Evolutionary conservation across 164 flowering plant genomes (phyloP).

Genomic region (Piper betle): DNA sequence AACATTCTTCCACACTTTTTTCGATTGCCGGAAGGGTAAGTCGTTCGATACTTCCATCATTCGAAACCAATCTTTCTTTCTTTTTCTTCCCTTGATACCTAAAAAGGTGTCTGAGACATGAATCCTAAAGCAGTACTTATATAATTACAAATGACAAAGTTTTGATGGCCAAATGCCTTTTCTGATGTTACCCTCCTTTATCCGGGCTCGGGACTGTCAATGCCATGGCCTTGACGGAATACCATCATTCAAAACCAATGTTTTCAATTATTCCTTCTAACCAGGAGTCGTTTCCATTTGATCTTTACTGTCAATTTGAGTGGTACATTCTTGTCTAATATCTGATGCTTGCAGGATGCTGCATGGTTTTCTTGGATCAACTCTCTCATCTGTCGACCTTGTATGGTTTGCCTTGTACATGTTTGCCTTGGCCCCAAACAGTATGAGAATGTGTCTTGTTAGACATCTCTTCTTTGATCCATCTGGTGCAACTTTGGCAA

Average conservation of each 20-base stretch:
- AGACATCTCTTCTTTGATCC: conserved; percentile 87
- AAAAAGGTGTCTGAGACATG: not conserved
- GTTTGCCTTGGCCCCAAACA: conserved; percentile 83
- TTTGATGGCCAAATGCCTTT: too few species aligned
- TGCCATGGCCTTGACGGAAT: not conserved
- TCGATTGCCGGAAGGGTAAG: conserved; percentile 76
- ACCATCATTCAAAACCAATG: not conserved
- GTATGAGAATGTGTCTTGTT: conserved; percentile 63
- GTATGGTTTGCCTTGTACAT: conserved; percentile 76
- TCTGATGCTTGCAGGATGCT: conserved; percentile 65
- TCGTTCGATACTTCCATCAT: not conserved
- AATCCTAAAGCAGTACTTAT: too few species aligned
- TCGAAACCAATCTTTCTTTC: not conserved
- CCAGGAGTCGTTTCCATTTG: not conserved
- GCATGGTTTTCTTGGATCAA: conserved; percentile 90
- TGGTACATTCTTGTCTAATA: not conserved
- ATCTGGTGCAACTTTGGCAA: conserved; percentile 75
- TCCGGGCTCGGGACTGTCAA: not conserved
- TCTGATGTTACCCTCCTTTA: not conserved
- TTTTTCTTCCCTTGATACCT: not conserved
- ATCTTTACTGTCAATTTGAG: not conserved
- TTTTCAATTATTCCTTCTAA: not conserved
- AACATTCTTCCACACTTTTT: conserved; percentile 83
- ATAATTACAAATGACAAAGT: too few species aligned
- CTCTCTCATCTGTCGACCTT: conserved; percentile 72